A percentile compares a stretch with the other conserved stretches of the same genome.
phyloP scores from a whole-genome alignment of 352 stramenopile genomes.

The Phytopythium sindhum region DNA sequence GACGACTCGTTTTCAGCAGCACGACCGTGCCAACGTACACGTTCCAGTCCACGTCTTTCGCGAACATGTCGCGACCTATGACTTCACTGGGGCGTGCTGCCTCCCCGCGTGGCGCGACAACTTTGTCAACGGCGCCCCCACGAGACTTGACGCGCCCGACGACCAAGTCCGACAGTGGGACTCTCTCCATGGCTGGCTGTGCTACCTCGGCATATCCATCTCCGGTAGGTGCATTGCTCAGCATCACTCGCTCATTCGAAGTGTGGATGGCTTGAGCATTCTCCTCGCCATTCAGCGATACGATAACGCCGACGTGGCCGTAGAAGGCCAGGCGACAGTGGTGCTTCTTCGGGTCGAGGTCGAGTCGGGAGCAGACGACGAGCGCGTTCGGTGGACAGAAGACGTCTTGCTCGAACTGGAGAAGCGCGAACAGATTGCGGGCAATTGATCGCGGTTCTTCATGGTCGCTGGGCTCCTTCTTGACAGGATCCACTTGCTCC shows the following conservation, averaged over 20 bases:
- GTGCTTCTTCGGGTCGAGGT: constrained; percentile 57
- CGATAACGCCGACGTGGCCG: constrained; percentile 40
- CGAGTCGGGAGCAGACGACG: constrained; percentile 73
- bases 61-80: constrained; percentile 73
- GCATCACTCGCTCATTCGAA: not conserved
- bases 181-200: no score
- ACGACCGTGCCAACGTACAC: constrained; percentile 53
- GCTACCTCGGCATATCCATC: not conserved
- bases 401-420: constrained; percentile 68
- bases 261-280: not conserved
- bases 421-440: constrained; percentile 40
- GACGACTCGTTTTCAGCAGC: constrained; percentile 33
- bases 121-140: constrained; percentile 58
- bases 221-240: not conserved
- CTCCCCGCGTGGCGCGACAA: constrained; percentile 12
- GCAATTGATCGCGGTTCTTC: not conserved
- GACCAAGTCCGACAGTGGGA: constrained; percentile 24
- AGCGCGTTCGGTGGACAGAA: constrained; percentile 48
- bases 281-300: constrained; percentile 20
- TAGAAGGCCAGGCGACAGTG: constrained; percentile 76
- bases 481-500: constrained; percentile 18
- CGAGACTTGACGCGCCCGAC: constrained; percentile 69
- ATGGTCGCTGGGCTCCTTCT: not conserved
- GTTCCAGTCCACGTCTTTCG: constrained; percentile 67
- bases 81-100: constrained; percentile 21